Conservation (phyloP, 495 filamentous ascomycete genomes). For the Penicillium malachiteum region DNA sequence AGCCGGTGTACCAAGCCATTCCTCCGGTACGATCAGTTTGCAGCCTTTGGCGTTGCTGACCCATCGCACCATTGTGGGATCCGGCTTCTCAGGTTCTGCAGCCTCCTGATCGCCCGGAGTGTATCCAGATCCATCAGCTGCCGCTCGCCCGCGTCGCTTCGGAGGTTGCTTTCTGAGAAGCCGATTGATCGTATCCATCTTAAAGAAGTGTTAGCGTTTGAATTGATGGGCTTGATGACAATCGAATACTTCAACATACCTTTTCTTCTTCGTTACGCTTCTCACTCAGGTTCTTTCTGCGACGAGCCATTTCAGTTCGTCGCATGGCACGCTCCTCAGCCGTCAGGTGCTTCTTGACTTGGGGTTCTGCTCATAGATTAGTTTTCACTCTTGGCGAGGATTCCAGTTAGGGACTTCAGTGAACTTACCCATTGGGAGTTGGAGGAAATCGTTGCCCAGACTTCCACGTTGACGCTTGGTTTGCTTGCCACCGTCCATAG, state of each 20-base stretch:
- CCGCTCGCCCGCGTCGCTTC: slow-evolving; percentile 64
- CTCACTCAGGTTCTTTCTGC: slow-evolving; percentile 93
- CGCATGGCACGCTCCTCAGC: slow-evolving; percentile 96
- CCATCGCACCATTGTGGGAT: slow-evolving; percentile 75
- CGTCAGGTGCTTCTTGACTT: slow-evolving; percentile 88
- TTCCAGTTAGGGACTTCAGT: not conserved
- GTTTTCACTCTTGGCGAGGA: not conserved
- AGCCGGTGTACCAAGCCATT: slow-evolving; percentile 71
- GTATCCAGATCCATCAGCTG: slow-evolving; percentile 46
- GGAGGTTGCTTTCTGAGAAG: slow-evolving; percentile 94
- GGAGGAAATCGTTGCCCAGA: slow-evolving; percentile 69
- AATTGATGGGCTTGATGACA: no score
- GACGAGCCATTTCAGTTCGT: slow-evolving; percentile 91
- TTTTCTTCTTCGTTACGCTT: slow-evolving; percentile 99
- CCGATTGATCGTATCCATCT: slow-evolving; percentile 98
- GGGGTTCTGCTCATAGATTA: slow-evolving; percentile 64
- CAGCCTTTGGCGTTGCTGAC: slow-evolving; percentile 69
- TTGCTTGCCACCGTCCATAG: slow-evolving; percentile 71
- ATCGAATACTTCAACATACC: slow-evolving; percentile 43
- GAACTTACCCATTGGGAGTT: slow-evolving; percentile 75
- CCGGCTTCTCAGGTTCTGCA: slow-evolving; percentile 55
- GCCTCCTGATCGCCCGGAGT: slow-evolving; percentile 56
- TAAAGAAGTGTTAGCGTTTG: slow-evolving; percentile 1
- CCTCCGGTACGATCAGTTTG: slow-evolving; percentile 71
- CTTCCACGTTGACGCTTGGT: slow-evolving; percentile 84